These are phyloP conservation scores for Fraxinus pennsylvanica DNA, from an alignment of 257 asterid species.

Conservation along the genomic window DNA sequence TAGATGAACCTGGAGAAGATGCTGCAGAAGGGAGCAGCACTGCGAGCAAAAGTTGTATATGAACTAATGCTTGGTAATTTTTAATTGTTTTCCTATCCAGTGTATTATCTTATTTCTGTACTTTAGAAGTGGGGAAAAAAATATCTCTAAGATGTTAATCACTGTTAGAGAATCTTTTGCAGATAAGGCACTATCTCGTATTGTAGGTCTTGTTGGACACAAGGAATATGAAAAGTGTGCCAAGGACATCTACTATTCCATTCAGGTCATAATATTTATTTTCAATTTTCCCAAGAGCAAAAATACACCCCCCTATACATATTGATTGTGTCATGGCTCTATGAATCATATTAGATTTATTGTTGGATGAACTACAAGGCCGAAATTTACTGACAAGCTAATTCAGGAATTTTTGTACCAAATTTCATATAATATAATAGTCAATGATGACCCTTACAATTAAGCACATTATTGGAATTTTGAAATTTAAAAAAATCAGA, in stretches of 20 bases:
- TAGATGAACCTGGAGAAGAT: slow-evolving; percentile 6
- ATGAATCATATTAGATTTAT: not conserved
- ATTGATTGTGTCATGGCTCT: not conserved
- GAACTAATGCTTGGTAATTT: slow-evolving; percentile 66
- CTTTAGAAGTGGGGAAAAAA: not conserved
- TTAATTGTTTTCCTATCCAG: slow-evolving; percentile 7
- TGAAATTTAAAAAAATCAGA: not conserved
- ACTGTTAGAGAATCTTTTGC: slow-evolving; percentile 30
- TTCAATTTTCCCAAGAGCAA: not conserved
- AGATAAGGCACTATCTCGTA: slow-evolving; percentile 93
- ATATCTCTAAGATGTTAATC: slow-evolving; percentile 11
- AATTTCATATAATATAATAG: not conserved
- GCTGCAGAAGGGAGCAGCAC: not conserved
- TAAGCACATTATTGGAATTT: not conserved
- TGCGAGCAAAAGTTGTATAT: slow-evolving; percentile 29
- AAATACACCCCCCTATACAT: not conserved
- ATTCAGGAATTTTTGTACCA: not conserved
- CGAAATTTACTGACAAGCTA: not conserved
- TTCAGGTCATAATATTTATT: slow-evolving; percentile 65
- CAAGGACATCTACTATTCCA: slow-evolving; percentile 85
- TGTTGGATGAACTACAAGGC: not conserved
- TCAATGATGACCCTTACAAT: not conserved
- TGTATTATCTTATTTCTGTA: slow-evolving; percentile 4
- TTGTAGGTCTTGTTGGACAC: slow-evolving; percentile 86
- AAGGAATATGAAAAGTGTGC: slow-evolving; percentile 90